Evolutionary conservation across 2,329 filamentous ascomycete species (phyloP).

Genomic region (Colletotrichum falcatum): DNA sequence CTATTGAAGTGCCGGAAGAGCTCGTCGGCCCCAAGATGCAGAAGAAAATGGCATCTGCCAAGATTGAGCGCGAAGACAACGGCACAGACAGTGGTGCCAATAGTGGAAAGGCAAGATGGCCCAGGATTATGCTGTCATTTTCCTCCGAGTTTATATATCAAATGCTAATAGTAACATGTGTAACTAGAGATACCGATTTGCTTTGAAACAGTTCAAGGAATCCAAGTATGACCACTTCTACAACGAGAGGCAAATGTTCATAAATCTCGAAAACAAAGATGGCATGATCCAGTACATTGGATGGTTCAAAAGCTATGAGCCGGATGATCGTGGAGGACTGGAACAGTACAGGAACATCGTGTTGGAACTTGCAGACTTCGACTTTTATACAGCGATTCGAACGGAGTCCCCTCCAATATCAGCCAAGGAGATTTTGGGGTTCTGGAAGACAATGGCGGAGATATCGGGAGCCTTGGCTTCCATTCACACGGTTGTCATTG

Average conservation of each 20-base stretch:
- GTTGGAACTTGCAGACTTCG: constrained; percentile 17
- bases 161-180: not conserved
- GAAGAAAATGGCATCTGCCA: not conserved
- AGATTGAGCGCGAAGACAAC: not conserved
- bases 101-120: not conserved
- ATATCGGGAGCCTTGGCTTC: not conserved
- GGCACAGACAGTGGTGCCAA: not conserved
- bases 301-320: constrained; percentile 12
- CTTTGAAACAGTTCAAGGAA: constrained; percentile 18
- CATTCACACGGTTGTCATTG: constrained; percentile 2
- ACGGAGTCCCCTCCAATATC: constrained; percentile 8
- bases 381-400: constrained; percentile 18
- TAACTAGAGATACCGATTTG: constrained; percentile 21
- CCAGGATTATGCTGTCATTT: fast-evolving
- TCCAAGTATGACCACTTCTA: not conserved
- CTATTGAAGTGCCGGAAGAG: constrained; percentile 22
- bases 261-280: not conserved
- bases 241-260: constrained; percentile 9
- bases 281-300: constrained; percentile 25
- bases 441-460: constrained; percentile 13
- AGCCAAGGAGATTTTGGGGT: not conserved
- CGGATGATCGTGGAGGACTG: not conserved
- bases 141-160: not conserved
- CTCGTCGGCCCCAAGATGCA: not conserved
- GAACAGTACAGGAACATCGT: constrained; percentile 12